These are phyloP conservation scores for Mitragyna speciosa DNA, from an alignment of 257 asterid species.

Conservation along the genomic window DNA sequence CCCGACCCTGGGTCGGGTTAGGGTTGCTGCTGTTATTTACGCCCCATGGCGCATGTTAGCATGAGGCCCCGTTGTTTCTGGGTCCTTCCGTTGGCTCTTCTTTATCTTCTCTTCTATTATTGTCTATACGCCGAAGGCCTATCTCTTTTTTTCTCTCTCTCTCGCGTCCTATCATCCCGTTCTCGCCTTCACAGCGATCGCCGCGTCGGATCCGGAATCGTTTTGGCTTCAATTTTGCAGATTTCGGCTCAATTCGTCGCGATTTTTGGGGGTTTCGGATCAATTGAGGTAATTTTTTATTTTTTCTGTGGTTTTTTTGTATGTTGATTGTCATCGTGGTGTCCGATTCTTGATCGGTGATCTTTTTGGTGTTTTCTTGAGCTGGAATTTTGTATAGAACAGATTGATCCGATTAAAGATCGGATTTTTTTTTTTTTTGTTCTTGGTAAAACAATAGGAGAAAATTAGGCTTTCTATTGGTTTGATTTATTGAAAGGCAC, in stretches of 20 bases:
- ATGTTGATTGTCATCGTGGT: conserved; percentile 26
- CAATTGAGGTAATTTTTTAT: conserved; percentile 4
- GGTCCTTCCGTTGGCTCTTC: conserved; percentile 30
- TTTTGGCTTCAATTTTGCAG: conserved; percentile 1
- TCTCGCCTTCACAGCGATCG: background rate
- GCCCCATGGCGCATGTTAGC: conserved; percentile 39
- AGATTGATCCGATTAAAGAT: background rate
- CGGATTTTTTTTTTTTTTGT: background rate
- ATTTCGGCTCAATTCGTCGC: conserved; percentile 11
- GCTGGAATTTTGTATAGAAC: background rate
- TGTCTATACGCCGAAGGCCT: background rate
- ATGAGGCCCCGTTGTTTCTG: conserved; percentile 32
- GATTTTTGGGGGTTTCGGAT: conserved; percentile 3
- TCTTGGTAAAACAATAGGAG: background rate
- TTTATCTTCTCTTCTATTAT: conserved; percentile 6
- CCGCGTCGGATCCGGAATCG: conserved; percentile 14
- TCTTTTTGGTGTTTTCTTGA: background rate
- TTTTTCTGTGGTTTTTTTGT: background rate
- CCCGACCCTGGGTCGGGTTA: conserved; percentile 9
- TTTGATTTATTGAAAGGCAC: background rate
- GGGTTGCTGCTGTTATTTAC: conserved; percentile 6
- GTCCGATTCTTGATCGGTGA: background rate
- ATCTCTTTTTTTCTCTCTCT: conserved; percentile 9
- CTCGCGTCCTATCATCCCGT: background rate
- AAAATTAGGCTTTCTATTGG: background rate